These are phyloP conservation scores for Cystoisospora suis DNA, from an alignment of 169 alveolate genomes.

Conservation along the genomic window DNA sequence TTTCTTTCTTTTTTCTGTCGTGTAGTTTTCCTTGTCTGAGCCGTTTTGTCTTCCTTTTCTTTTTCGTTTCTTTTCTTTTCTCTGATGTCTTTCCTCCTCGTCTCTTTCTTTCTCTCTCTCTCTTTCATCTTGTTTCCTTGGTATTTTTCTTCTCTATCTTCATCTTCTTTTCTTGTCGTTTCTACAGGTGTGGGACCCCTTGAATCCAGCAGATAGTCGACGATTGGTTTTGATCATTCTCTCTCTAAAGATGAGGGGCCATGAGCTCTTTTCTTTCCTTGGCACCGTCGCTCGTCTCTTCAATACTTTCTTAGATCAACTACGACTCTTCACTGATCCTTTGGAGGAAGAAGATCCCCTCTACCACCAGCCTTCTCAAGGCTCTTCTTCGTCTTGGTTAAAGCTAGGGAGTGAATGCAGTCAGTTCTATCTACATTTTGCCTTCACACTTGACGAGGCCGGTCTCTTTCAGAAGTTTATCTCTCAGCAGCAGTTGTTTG, in stretches of 20 bases:
- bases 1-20: too few relatives aligned
- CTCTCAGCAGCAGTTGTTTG: constrained; percentile 36
- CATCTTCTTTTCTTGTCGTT: neutral
- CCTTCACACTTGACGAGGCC: constrained; percentile 39
- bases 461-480: constrained; percentile 36
- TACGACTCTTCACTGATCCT: neutral
- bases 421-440: constrained; percentile 58
- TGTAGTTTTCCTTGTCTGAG: too few relatives aligned
- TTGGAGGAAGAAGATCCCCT: too few relatives aligned
- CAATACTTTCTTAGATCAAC: neutral
- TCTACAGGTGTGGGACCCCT: constrained; percentile 44
- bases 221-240: constrained; percentile 33
- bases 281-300: constrained; percentile 26
- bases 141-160: neutral
- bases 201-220: constrained; percentile 54
- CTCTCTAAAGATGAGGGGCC: constrained; percentile 19
- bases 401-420: constrained; percentile 45
- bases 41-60: neutral
- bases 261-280: neutral
- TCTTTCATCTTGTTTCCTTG: neutral
- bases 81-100: neutral
- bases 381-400: neutral
- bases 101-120: neutral
- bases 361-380: too few relatives aligned
- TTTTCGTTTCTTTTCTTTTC: neutral